Conservation (phyloP, 1,284 basidiomycete genomes). For the Apiotrichum gamsii region DNA sequence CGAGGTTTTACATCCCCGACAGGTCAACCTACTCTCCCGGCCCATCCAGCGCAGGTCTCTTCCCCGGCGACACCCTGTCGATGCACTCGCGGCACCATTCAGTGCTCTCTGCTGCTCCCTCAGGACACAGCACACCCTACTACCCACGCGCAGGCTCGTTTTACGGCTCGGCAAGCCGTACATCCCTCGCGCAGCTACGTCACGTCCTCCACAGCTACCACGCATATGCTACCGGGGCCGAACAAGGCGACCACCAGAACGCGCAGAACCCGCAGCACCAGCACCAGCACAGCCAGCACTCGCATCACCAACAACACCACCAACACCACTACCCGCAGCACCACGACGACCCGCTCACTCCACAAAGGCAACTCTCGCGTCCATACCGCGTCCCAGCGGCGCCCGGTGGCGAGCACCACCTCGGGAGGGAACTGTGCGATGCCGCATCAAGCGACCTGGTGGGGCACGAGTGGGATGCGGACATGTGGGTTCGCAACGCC, state of each 20-base stretch:
- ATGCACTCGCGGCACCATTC: conserved; percentile 17
- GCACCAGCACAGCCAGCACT: too few relatives aligned
- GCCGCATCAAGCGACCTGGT: not conserved
- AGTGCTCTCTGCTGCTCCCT: conserved; percentile 1
- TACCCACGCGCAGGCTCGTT: conserved; percentile 3
- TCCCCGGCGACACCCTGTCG: conserved; percentile 6
- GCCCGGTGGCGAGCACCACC: not conserved
- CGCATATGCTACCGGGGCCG: not conserved
- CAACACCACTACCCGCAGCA: not conserved
- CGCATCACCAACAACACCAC: too few relatives aligned
- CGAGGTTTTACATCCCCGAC: conserved; percentile 24
- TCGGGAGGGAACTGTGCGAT: not conserved
- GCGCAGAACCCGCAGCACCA: conserved; percentile 3
- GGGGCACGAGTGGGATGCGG: conserved; percentile 2
- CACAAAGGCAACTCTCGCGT: conserved; percentile 1
- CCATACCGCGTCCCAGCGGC: not conserved
- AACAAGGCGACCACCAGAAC: not conserved
- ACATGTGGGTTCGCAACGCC: conserved; percentile 5
- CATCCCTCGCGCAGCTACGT: conserved; percentile 16
- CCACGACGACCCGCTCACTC: not conserved
- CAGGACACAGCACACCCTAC: conserved; percentile 13
- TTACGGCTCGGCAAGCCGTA: conserved; percentile 11
- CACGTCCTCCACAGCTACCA: conserved; percentile 20
- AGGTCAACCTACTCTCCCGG: conserved; percentile 11
- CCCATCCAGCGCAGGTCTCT: conserved; percentile 2